Evolutionary conservation across 1,139 yeast genomes (phyloP).

Genomic region (Yamadazyma spencermartinsiae): DNA sequence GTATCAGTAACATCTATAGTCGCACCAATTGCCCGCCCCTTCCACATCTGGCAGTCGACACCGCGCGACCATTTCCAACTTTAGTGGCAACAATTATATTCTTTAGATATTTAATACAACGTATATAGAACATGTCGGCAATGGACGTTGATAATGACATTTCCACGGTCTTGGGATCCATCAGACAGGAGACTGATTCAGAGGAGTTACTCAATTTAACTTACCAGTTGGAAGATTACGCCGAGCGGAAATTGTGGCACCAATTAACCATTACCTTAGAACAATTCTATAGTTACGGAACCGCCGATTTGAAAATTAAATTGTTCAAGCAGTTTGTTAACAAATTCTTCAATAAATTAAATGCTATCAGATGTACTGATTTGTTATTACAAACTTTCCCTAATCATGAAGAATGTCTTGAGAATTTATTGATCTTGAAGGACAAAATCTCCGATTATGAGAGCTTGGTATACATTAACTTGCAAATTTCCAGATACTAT

Average conservation of each 20-base stretch:
- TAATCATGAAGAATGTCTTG: slow-evolving; percentile 51
- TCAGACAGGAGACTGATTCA: slow-evolving; percentile 69
- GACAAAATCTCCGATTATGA: slow-evolving; percentile 38
- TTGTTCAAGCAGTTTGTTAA: slow-evolving; percentile 72
- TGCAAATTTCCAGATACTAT: slow-evolving; percentile 76
- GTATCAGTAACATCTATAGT: too few species aligned
- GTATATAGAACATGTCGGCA: slow-evolving; percentile 13
- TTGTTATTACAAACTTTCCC: slow-evolving; percentile 60
- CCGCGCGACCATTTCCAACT: background rate
- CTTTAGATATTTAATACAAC: background rate
- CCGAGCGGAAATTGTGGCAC: slow-evolving; percentile 79
- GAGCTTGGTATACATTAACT: slow-evolving; percentile 59
- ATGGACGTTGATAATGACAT: slow-evolving; percentile 49
- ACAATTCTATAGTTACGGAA: slow-evolving; percentile 48
- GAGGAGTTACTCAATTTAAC: slow-evolving; percentile 63
- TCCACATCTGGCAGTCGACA: background rate
- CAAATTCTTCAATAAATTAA: slow-evolving; percentile 68
- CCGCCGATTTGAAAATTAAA: slow-evolving; percentile 57
- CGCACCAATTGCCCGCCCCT: background rate
- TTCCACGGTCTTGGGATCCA: slow-evolving; percentile 64
- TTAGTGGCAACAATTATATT: background rate
- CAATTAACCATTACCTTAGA: slow-evolving; percentile 74
- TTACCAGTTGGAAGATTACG: slow-evolving; percentile 78
- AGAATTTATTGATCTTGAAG: slow-evolving; percentile 46
- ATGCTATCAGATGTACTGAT: slow-evolving; percentile 75